phyloP scores from a whole-genome alignment of 331 rosid species.

The Acacia pycnantha region DNA sequence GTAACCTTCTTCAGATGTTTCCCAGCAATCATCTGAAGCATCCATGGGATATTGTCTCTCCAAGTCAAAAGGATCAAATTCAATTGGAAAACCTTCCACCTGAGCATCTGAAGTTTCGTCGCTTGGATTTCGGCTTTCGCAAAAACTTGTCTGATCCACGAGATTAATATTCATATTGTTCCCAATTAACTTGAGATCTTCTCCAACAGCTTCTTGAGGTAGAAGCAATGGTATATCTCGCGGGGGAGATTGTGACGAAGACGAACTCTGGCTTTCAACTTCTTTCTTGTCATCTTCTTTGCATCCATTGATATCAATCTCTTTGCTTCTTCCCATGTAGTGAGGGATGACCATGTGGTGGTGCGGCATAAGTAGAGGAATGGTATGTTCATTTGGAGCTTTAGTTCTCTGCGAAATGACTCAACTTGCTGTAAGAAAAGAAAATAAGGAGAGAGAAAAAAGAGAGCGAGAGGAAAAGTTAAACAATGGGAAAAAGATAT shows the following conservation, averaged over 20 bases:
- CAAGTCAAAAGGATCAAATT: conserved; percentile 39
- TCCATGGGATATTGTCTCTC: conserved; percentile 30
- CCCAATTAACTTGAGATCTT: conserved; percentile 25
- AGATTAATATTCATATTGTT: conserved; percentile 19
- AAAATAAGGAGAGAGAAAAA: background rate
- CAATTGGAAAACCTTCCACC: conserved; percentile 41
- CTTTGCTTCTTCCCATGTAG: conserved; percentile 81
- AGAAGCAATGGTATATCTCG: conserved; percentile 93
- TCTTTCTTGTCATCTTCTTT: conserved; percentile 39
- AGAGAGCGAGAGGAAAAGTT: background rate
- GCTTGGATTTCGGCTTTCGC: conserved; percentile 38
- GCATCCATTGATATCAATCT: conserved; percentile 45
- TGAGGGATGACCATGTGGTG: conserved; percentile 99
- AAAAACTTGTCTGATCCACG: conserved; percentile 34
- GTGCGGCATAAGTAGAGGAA: conserved; percentile 97
- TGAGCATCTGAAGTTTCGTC: conserved; percentile 31
- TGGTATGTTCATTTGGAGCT: conserved; percentile 85
- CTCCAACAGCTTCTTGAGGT: conserved; percentile 84
- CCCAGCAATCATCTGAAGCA: conserved; percentile 79
- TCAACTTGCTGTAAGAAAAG: conserved; percentile 26
- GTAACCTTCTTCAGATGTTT: conserved; percentile 64
- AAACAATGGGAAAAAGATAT: background rate
- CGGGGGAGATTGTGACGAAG: conserved; percentile 53
- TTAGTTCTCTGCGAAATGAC: conserved; percentile 70
- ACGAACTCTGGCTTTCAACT: conserved; percentile 50